Percentiles rank a stretch among this genome's conserved stretches.
Evolutionary conservation across 2,329 filamentous ascomycete species (phyloP).

Genomic region (Pyrenophora tritici-repentis): DNA sequence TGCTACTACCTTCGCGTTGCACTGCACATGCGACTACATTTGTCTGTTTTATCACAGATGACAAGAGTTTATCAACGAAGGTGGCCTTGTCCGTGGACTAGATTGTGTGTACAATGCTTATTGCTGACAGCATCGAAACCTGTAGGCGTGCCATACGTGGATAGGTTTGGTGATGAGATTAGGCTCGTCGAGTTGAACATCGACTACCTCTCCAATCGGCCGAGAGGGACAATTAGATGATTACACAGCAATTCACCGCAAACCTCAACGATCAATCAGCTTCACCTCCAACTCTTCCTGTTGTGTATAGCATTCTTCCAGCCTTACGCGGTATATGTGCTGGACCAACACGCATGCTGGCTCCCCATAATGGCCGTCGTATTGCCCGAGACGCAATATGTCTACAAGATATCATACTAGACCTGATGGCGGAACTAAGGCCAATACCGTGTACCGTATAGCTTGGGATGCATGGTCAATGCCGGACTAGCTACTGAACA

Average conservation of each 20-base stretch:
- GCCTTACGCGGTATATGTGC: conserved; percentile 55
- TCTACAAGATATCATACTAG: conserved; percentile 50
- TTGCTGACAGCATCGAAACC: conserved; percentile 60
- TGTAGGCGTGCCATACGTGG: conserved; percentile 59
- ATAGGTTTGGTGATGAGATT: conserved; percentile 59
- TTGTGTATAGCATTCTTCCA: conserved; percentile 52
- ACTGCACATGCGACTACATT: conserved; percentile 57
- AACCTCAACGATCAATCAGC: too few relatives aligned
- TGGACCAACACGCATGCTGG: conserved; percentile 52
- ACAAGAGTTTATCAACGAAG: conserved; percentile 54
- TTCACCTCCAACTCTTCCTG: too few relatives aligned
- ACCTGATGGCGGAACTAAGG: conserved; percentile 54
- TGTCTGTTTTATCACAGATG: conserved; percentile 55
- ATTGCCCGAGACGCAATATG: conserved; percentile 49
- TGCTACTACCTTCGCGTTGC: conserved; percentile 57
- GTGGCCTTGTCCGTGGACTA: conserved; percentile 55
- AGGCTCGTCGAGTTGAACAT: conserved; percentile 59
- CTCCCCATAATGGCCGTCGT: conserved; percentile 54
- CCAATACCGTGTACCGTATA: conserved; percentile 58
- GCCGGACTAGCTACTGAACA: conserved; percentile 59
- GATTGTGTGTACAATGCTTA: conserved; percentile 59
- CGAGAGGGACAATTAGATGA: too few relatives aligned
- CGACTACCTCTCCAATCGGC: conserved; percentile 45
- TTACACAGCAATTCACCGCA: too few relatives aligned
- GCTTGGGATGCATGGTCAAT: conserved; percentile 58